Base-by-base conservation (phyloP, 2,329 filamentous ascomycete genomes). In the Neoscytalidium dimidiatum region DNA sequence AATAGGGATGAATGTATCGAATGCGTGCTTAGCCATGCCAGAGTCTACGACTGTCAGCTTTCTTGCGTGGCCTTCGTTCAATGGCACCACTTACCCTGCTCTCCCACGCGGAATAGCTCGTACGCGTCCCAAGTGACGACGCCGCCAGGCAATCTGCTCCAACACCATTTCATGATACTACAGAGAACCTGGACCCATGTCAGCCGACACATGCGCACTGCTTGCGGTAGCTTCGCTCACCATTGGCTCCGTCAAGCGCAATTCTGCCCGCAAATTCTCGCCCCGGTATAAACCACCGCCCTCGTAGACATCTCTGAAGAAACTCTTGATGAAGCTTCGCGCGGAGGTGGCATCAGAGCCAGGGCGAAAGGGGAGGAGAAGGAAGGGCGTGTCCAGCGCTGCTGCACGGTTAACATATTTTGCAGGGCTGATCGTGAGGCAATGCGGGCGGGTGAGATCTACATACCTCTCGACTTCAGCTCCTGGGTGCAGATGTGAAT, bases 101-200 rank as follows among this genome's bases (percentile, higher is more conserved):
- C 95, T 75, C 95, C 95, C 69, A 96, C 90, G 73, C 91, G 93
- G 84, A 99, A 99, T 23, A 96, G 85, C 76, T 98, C 94, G 75
- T 99, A 99, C 46, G 92, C 92, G 73, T 97, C 93, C 95, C 95
- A 98, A 65, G 92, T 93, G 38, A 99, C 94, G 14, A 99, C 89
- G 73, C 95, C 95, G 66, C 93, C 92, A 46, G 90, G 88, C 58
- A 99, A 83, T 79, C 95, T 88, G 76, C 92, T 94, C 95, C 95
- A 99, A 78, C 94, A 98, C 95, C 95, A 99, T 82, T 98, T 99
- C 69, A 95, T 84, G 46, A 97, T 93, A 72, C 94, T 95, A 69
- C 93, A 94, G 62, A 99, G 86, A 64, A 96, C 93, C 92, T 97
- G 65, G 61, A 69, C 74, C 58, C 73, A 74, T 21, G 62, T 26